phyloP scores from a whole-genome alignment of 306 rosid species.

The Corylus avellana region DNA sequence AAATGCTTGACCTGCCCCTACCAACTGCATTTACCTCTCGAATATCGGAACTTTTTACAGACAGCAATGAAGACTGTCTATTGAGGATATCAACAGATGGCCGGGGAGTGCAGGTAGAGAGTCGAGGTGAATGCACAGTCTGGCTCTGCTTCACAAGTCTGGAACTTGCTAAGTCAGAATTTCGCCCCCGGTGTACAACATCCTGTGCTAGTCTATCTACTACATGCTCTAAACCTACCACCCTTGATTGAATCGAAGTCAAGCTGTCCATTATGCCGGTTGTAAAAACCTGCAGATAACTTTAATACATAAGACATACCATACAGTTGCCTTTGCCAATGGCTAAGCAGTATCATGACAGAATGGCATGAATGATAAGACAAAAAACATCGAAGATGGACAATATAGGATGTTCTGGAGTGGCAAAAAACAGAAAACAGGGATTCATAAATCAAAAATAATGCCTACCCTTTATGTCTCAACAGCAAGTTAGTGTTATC shows the following conservation, averaged over 20 bases:
- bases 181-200: conserved; percentile 44
- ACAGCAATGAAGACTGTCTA: conserved; percentile 45
- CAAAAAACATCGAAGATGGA: neutral
- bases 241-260: conserved; percentile 69
- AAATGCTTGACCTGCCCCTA: conserved; percentile 45
- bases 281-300: conserved; percentile 60
- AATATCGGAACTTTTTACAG: conserved; percentile 45
- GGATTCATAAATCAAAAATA: neutral
- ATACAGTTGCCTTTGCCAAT: neutral
- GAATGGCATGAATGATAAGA: neutral
- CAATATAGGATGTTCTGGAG: neutral
- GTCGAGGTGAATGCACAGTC: conserved; percentile 55
- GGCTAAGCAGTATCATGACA: neutral
- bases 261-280: conserved; percentile 66
- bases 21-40: conserved; percentile 54
- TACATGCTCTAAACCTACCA: conserved; percentile 64
- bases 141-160: conserved; percentile 53
- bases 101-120: conserved; percentile 72
- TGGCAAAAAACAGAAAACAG: neutral
- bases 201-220: conserved; percentile 61
- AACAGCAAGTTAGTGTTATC: neutral
- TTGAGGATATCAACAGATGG: conserved; percentile 51
- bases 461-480: neutral
- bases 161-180: conserved; percentile 54
- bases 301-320: neutral